A percentile compares a stretch with the other conserved stretches of the same genome.
Conservation (phyloP, 352 stramenopile genomes). For the Pythium myriotylum region DNA sequence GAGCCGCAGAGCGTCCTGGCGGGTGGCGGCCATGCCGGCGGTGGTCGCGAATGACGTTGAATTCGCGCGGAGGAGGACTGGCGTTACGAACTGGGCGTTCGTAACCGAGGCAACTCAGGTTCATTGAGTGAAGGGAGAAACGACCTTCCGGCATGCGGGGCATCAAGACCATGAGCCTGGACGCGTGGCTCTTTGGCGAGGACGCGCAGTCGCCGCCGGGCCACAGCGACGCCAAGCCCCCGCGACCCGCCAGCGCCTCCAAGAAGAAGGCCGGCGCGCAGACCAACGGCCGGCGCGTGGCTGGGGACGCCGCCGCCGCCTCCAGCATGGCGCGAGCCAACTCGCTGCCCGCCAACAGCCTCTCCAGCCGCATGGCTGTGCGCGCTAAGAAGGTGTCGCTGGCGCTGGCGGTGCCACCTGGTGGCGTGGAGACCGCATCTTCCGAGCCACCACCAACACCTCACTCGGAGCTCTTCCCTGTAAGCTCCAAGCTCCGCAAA, state of each 20-base stretch:
- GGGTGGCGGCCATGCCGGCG: conserved; percentile 33
- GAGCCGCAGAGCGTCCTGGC: conserved; percentile 57
- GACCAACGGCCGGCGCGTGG: background rate
- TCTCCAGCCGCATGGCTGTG: conserved; percentile 22
- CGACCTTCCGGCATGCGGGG: conserved; percentile 36
- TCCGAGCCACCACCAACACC: conserved; percentile 4
- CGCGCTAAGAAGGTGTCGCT: conserved; percentile 39
- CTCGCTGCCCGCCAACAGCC: conserved; percentile 36
- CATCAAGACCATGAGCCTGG: conserved; percentile 67
- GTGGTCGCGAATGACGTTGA: conserved; percentile 2
- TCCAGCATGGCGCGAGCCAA: conserved; percentile 26
- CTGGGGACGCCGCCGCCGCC: background rate
- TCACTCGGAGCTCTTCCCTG: conserved; percentile 50
- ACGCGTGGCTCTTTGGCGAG: conserved; percentile 84
- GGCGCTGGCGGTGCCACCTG: conserved; percentile 10
- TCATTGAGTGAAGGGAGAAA: conserved; percentile 1
- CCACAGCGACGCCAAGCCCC: background rate
- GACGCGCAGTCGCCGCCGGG: conserved; percentile 38
- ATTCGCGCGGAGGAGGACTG: conserved; percentile 11
- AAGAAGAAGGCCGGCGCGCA: conserved; percentile 12
- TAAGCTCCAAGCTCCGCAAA: conserved; percentile 76
- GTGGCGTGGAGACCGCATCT: background rate
- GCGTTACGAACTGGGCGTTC: conserved; percentile 18
- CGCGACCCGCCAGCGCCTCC: conserved; percentile 10
- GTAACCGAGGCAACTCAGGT: conserved; percentile 16